Base-by-base conservation (phyloP, 352 stramenopile species). In the Pythium phragmitis region DNA sequence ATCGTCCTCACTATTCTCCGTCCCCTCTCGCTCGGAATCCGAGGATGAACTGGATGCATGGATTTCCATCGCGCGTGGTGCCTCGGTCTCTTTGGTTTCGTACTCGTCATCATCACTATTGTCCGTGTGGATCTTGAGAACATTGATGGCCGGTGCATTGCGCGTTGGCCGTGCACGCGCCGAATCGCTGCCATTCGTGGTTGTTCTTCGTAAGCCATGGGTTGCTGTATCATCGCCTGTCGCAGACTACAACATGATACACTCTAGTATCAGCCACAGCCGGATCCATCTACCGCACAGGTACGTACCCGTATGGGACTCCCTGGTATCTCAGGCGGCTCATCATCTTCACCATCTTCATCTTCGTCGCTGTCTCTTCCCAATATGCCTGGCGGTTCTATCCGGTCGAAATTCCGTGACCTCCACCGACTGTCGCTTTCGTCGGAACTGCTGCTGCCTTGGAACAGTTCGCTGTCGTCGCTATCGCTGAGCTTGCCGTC, bases 281-380 rank as follows among this genome's bases (percentile, higher is more conserved):
- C 21, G 21, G 21, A 21, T 21, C 21, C 21, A 21, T 21, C 21
- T 21, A 21, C 21, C 16, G 37, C 39, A 9, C 37, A 36, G 0
- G 12, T 11, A 47, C 81, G 65, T 55, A 80, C 65, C 17, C 71
- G 65, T 28, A 89, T 69, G 2, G 80, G 80, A 57, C 77, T 89
- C 26, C 80, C 83, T 4, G 83, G 83, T 19, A 92, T 92, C 63
- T 92, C 83, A 0, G 83, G 83, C 6, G 83, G 83, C 49, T 89
- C 80, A n/a, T 77, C 26, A 28, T 59, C 59, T 14, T 30, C 51
- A 16, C 46, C 43, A 5, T 14, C 39, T 9, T 58, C 26, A 30
- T 30, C 21, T 16, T 58, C 33, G 7, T 37, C 57, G 28, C 50
- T 39, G 13, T 47, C 39, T 48, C 8, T 11, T 12, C 36, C n/a